Evolutionary conservation across 116 monocot species (phyloP).

Genomic region (Iris pallida): DNA sequence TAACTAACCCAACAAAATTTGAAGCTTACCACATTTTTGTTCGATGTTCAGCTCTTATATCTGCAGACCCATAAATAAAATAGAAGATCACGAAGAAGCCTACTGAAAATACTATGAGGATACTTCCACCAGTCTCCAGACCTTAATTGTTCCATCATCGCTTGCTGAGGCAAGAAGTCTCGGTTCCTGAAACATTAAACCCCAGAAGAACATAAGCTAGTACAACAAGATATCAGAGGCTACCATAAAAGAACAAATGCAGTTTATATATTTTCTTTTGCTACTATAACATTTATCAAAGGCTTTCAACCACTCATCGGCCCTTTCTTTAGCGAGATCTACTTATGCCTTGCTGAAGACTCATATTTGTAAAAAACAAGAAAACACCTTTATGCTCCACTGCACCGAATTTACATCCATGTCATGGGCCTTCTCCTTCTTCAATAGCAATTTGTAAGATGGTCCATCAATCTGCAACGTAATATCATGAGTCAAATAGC

Average conservation of each 20-base stretch:
- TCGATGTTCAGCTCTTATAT: too few species aligned
- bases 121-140: constrained; percentile 42
- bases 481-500: not conserved
- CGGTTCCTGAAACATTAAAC: constrained; percentile 42
- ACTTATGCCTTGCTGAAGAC: not conserved
- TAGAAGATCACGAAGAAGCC: too few species aligned
- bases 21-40: too few species aligned
- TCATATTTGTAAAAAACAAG: not conserved
- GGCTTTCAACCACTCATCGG: not conserved
- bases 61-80: too few species aligned
- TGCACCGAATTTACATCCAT: constrained; percentile 85
- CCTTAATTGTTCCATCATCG: constrained; percentile 69
- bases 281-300: not conserved
- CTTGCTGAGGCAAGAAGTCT: constrained; percentile 61
- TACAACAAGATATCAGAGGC: not conserved
- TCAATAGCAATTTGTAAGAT: constrained; percentile 56
- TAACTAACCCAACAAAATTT: too few species aligned
- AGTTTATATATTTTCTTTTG: not conserved
- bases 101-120: not conserved
- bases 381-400: constrained; percentile 63
- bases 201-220: not conserved
- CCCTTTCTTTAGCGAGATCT: too few species aligned
- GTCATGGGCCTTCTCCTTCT: constrained; percentile 78
- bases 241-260: not conserved
- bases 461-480: constrained; percentile 41